Evolutionary conservation across 768 basidiomycete genomes (phyloP).

Genomic region (Hygrophorus russula): DNA sequence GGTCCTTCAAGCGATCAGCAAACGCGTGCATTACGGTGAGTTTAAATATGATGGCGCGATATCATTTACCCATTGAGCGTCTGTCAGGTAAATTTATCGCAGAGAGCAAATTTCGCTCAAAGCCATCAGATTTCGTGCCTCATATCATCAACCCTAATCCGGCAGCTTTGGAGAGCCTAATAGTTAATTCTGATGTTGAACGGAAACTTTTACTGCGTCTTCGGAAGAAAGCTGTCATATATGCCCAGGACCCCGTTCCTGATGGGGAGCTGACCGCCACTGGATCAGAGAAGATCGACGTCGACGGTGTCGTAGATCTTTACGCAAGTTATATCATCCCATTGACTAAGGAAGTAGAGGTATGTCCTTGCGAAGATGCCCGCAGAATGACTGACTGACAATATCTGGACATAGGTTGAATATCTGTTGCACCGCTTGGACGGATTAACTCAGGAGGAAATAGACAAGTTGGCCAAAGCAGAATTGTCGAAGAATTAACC

Average conservation of each 20-base stretch:
- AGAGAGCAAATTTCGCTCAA: constrained; percentile 87
- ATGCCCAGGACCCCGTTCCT: constrained; percentile 74
- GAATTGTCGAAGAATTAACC: neutral
- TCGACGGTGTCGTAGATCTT: constrained; percentile 84
- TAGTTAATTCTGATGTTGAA: constrained; percentile 98
- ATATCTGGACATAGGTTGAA: constrained; percentile 53
- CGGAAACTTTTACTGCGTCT: constrained; percentile 71
- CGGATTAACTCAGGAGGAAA: constrained; percentile 71
- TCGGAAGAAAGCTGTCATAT: constrained; percentile 70
- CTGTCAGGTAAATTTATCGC: constrained; percentile 95
- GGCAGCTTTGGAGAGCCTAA: constrained; percentile 68
- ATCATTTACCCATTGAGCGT: neutral
- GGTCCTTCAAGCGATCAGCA: constrained; percentile 94
- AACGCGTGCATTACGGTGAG: constrained; percentile 95
- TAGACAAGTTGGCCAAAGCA: constrained; percentile 42
- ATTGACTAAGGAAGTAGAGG: constrained; percentile 97
- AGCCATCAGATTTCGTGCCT: constrained; percentile 83
- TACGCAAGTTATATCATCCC: constrained; percentile 97
- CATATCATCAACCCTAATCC: constrained; percentile 79
- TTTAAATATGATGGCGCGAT: constrained; percentile 1
- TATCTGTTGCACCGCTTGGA: constrained; percentile 89
- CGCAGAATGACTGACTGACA: neutral
- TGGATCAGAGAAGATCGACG: constrained; percentile 68
- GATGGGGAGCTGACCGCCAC: constrained; percentile 35
- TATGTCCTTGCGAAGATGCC: constrained; percentile 23